Evolutionary conservation across 371 early-diverging fungal genomes (phyloP).

Genomic region (Rhizopus stolonifer): DNA sequence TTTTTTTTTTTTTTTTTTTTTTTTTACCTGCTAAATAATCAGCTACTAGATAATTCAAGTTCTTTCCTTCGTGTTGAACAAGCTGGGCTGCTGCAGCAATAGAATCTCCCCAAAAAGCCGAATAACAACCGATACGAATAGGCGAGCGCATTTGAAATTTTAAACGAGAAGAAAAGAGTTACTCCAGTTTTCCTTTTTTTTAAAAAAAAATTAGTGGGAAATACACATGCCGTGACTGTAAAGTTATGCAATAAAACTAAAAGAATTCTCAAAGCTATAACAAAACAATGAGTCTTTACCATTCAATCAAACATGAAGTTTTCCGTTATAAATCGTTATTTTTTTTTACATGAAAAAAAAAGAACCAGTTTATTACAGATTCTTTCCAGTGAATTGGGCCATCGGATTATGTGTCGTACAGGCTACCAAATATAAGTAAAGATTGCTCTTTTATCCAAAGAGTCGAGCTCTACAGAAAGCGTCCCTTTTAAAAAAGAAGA

Average conservation of each 20-base stretch:
- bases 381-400: too few species aligned
- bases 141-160: conserved; percentile 20
- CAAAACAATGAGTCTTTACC: too few species aligned
- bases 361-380: too few species aligned
- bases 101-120: conserved; percentile 76
- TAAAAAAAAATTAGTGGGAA: neutral
- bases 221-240: conserved; percentile 6
- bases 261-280: too few species aligned
- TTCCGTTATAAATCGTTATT: too few species aligned
- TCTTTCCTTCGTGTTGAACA: conserved; percentile 61
- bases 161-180: neutral
- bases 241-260: conserved; percentile 3
- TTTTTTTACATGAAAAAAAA: too few species aligned
- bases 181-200: neutral
- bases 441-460: too few species aligned
- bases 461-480: too few species aligned
- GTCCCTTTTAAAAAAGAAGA: too few species aligned
- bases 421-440: too few species aligned
- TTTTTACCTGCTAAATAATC: conserved; percentile 64
- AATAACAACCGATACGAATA: conserved; percentile 70
- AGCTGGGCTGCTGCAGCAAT: conserved; percentile 71
- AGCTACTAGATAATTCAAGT: conserved; percentile 74
- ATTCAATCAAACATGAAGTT: too few species aligned
- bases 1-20: conserved; percentile 3
- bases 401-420: too few species aligned